Evolutionary conservation across 306 rosid species (phyloP), one percentile per base, ranked within the genome.

Genomic region (Canavalia ensiformis): DNA sequence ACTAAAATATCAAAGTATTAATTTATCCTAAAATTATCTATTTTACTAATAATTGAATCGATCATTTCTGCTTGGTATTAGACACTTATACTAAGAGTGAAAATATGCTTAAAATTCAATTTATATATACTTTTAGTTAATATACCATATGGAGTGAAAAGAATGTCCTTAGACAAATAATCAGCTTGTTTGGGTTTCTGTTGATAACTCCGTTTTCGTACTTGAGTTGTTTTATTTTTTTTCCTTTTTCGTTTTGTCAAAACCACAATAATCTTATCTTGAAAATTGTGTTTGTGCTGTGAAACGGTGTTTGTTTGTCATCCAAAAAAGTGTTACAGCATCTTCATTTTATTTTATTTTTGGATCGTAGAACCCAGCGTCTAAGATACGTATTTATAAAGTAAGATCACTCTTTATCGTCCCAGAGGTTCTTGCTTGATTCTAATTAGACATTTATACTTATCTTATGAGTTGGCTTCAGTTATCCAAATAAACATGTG

Each of bases 381-480:
- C 39, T 28, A 28, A 68, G 74, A 13, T 8, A 45, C 25, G 56
- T 45, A 45, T 45, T 45, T 18, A 67, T 67, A 67, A 41, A 67
- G 34, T 8, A 9, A 49, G n/a, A 29, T 45, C 46, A 0, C 7
- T 45, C 8, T 68, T 29, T 46, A 29, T 29, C 10, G 41, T 42
- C n/a, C 6, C 42, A 45, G 9, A 45, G 42, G 42, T 46, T 69
- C 1, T 9, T 69, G 58, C 30, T 47, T 29, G 57, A 29, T 30
- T 45, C 1, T 5, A 28, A 54, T 30, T 3, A 46, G 34, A 46
- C 74, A 68, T 13, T 30, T 10, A 69, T 69, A 33, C 44, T 69
- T 69, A 70, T 68, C 74, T 11, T 12, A 4, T 68, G 74, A 29
- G 56, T 30, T 68, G 56, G 57, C 56, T 68, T 68, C 74, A 30